A percentile compares a stretch with the other conserved stretches of the same genome.
Evolutionary conservation across 75 land plant genomes (phyloP).

Genomic region (Pinus taeda): DNA sequence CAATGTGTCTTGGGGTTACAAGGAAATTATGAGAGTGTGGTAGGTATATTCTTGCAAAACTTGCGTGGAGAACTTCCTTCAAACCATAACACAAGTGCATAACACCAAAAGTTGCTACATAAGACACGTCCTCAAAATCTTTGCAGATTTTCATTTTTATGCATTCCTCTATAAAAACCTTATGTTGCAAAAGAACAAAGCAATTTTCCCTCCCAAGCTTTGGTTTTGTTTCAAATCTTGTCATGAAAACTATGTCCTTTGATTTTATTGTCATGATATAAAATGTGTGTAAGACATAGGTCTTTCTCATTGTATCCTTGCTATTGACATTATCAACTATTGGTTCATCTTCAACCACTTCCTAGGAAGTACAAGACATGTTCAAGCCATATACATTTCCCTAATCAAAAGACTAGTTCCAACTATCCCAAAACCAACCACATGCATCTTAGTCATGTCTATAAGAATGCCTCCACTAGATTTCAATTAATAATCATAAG

Average conservation of each 20-base stretch:
- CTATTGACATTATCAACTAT: slow-evolving; percentile 67
- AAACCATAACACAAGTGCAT: no score
- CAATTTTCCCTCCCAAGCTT: slow-evolving; percentile 8
- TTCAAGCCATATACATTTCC: slow-evolving; percentile 94
- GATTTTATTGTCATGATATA: slow-evolving; percentile 66
- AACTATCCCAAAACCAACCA: slow-evolving; percentile 92
- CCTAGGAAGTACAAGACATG: slow-evolving; percentile 79
- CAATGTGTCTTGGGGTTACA: slow-evolving; percentile 80
- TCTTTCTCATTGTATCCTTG: slow-evolving; percentile 60
- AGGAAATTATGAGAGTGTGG: slow-evolving; percentile 74
- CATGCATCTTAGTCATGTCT: slow-evolving; percentile 83
- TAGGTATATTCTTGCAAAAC: slow-evolving; percentile 77
- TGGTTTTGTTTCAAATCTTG: slow-evolving; percentile 45
- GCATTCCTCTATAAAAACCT: background rate
- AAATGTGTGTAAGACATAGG: slow-evolving; percentile 67
- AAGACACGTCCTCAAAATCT: background rate
- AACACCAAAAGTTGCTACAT: slow-evolving; percentile 40
- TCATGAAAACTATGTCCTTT: slow-evolving; percentile 69
- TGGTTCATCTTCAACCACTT: slow-evolving; percentile 75
- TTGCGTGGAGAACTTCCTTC: slow-evolving; percentile 76
- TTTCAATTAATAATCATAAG: slow-evolving; percentile 87
- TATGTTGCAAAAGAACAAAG: background rate
- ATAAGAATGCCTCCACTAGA: slow-evolving; percentile 97
- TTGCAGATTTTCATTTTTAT: background rate
- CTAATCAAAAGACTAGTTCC: slow-evolving; percentile 87